Base-by-base conservation (phyloP, 805 yeast genomes). In the Candida nitratophila region DNA sequence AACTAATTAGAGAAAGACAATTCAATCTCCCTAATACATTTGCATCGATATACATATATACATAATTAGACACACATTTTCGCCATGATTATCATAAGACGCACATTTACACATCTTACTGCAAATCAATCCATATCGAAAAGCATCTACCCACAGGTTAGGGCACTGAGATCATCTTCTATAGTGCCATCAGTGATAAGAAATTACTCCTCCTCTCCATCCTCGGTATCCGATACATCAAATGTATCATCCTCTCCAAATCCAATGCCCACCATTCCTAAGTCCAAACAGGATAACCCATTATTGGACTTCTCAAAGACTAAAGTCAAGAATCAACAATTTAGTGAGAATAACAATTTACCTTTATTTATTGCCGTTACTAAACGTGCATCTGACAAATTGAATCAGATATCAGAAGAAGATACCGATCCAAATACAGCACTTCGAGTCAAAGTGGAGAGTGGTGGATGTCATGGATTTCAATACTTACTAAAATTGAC, bases 381-480 rank as follows among this genome's bases (percentile, higher is more conserved):
- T 0, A 56, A 62, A 37, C 49, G 68, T 16, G 83, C 83, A 2
- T 64, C 71, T 26, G 59, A 57, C 9, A 84, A 83, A 59, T 65
- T 87, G 37, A 71, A 70, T 26, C 53, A 52, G 3, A 71, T 87
- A 10, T 71, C 79, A 12, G 52, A 59, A 7, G 69, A 67, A 10
- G 95, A 86, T 44, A 51, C 66, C 9, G 74, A 81, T 43, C 77
- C 79, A 1, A 66, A 78, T 30, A 55, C 80, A n/a, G 87, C 88
- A 0, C 66, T 91, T 17, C 69, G 84, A 42, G 77, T 91, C 3
- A 67, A 72, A 12, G 97, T 93, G 10, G 96, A 89, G 54, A 84
- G 95, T 56, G 99, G 99, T 10, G 99, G 99, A 1, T 93, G 99
- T 61, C 99, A 93, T 62, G 99, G 99, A 17, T 93, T 87, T 64